Percentiles rank a stretch among this genome's conserved stretches.
Evolutionary conservation across 768 basidiomycete genomes (phyloP).

Genomic region (Antrodiella citrinella): DNA sequence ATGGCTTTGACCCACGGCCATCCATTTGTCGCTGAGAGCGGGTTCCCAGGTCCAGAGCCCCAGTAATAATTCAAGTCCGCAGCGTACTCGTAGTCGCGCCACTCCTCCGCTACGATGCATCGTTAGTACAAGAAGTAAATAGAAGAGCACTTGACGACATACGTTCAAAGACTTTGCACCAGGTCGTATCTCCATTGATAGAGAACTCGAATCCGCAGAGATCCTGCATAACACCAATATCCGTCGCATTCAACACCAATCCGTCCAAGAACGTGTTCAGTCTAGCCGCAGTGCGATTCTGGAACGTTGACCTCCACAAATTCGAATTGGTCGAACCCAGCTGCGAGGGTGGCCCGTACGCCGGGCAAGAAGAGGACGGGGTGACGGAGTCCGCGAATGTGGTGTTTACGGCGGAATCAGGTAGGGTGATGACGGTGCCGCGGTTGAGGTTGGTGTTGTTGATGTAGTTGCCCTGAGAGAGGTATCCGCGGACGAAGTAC

Average conservation of each 20-base stretch:
- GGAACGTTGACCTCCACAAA: neutral
- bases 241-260: neutral
- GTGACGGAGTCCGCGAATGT: constrained; percentile 38
- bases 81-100: neutral
- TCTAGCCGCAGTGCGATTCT: neutral
- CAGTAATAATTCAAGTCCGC: neutral
- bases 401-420: constrained; percentile 30
- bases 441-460: constrained; percentile 24
- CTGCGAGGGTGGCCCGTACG: constrained; percentile 24
- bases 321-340: neutral
- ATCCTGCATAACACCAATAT: neutral
- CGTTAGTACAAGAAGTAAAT: neutral
- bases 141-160: neutral
- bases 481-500: constrained; percentile 33
- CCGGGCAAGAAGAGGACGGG: constrained; percentile 31
- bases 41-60: neutral
- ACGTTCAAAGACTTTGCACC: neutral
- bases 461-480: constrained; percentile 34
- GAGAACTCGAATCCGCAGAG: neutral
- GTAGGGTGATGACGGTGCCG: constrained; percentile 27
- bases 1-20: neutral
- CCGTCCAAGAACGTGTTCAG: neutral
- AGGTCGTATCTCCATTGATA: neutral
- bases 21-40: neutral
- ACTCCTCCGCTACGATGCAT: neutral